Evolutionary conservation across 331 rosid genomes (phyloP), one percentile per base, ranked within the genome.

Genomic region (Rosa hybrid): DNA sequence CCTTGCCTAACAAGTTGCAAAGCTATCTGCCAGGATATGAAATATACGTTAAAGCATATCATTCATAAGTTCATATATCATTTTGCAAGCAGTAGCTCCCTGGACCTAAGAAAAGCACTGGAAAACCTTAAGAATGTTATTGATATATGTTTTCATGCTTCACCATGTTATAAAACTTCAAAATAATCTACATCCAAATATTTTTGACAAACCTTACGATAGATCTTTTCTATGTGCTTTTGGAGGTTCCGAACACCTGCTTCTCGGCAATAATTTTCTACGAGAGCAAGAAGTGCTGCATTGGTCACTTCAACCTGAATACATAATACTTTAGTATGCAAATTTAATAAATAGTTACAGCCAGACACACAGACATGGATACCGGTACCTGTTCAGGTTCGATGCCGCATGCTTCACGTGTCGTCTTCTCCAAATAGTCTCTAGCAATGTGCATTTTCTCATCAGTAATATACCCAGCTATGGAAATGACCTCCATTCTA

Each of bases 391-490:
- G 92, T 82, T 93, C 91, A 50, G 88, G 94, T 81, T 87, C 85
- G 69, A 93, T 89, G 83, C 99, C 99, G 56, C 97, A 93, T 16
- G 97, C 92, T 87, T 92, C 97, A 42, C 99, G 94, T 44, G 97
- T 93, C 74, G 86, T 71, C 89, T 93, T 96, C 88, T 96, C 99
- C 88, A 96, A 87, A 86, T 90, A 96, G 87, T 93, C 97, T 84
- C 98, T 91, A 53, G 98, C 98, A 84, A 93, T 96, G 91, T 90
- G 97, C 90, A 93, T 91, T 86, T 96, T 93, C 91, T 96, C 98
- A 77, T 92, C 98, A 53, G 94, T 93, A 71, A 93, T 96, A 86
- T 96, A 93, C 50, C 98, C 97, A 62, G 98, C 99, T 75, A 96
- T 86, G 59, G 97, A 75, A 71, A 96, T 90, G 70, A 96, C 99